Evolutionary conservation across 208 protist genomes (phyloP), one percentile per base, ranked within the genome.

Genomic region (Wallacemonas sp.): DNA sequence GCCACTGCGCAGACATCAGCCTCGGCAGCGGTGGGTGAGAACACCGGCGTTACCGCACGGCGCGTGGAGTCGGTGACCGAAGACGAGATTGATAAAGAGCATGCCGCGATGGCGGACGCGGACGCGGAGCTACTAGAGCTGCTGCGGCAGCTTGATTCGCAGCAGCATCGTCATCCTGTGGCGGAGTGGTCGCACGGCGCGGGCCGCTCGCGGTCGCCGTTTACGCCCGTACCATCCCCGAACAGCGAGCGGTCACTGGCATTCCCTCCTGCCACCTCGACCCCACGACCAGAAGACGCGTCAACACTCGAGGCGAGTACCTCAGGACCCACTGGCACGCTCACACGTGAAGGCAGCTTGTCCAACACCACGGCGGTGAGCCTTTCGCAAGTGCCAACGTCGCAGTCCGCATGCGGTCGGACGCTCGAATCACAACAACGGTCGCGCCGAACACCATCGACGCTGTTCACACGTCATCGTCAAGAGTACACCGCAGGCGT

Each of bases 351-450:
- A 57, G 50, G 38, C 50, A 57, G 50, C n/a, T n/a, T 57, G 12
- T 57, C 50, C 30, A 57, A 57, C 50, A 39, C 50, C 3, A 57
- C 50, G 9, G 50, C 50, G n/a, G n/a, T n/a, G n/a, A n/a, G n/a
- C 30, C 24, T 57, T 19, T 57, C 50, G 26, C 50, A 57, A 32
- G 24, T 6, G 17, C 38, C 50, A 26, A 6, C 26, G 24, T 33
- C 45, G 32, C 50, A 57, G 21, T 33, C 45, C 8, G 50, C 30
- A 10, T 26, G 4, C 26, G 50, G 29, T 32, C 12, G 0, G 24
- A 54, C 30, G 30, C 50, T 38, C n/a, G 50, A 57, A 5, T n/a
- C 50, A n/a, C 24, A 27, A 57, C 26, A 10, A 9, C 45, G 45
- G 6, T 6, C 50, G 13, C 26, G 50, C 17, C 24, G 12, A 4